Conservation (phyloP, 1,139 yeast genomes). For the Candida freyschussii region DNA sequence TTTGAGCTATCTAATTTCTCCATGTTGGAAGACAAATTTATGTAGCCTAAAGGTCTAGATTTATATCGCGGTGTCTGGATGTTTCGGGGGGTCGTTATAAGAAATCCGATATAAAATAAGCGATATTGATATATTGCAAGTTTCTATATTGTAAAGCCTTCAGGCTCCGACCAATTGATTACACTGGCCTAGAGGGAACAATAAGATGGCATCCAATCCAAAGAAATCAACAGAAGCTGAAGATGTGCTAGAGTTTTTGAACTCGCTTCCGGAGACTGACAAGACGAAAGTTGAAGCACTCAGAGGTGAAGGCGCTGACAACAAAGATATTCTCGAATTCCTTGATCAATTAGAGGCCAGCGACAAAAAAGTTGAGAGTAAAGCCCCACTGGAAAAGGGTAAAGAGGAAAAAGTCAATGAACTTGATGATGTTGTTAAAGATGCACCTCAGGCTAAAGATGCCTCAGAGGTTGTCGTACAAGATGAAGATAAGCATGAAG, state of each 20-base stretch:
- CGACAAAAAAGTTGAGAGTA: constrained; percentile 21
- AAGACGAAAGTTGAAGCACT: constrained; percentile 34
- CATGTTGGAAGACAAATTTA: too few relatives aligned
- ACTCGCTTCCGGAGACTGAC: constrained; percentile 65
- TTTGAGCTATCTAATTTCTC: too few relatives aligned
- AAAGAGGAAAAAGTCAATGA: constrained; percentile 1
- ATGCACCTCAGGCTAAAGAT: constrained; percentile 5
- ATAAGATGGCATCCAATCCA: constrained; percentile 22
- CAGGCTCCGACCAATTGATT: too few relatives aligned
- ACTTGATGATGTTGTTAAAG: constrained; percentile 4
- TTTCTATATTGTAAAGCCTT: too few relatives aligned
- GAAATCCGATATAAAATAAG: too few relatives aligned
- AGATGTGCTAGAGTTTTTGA: constrained; percentile 85
- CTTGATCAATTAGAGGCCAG: constrained; percentile 69
- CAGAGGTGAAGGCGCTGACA: constrained; percentile 31
- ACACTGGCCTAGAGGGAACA: too few relatives aligned
- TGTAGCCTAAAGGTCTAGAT: too few relatives aligned
- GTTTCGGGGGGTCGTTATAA: too few relatives aligned
- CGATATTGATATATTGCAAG: too few relatives aligned
- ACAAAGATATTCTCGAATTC: constrained; percentile 79
- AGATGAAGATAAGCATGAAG: constrained; percentile 6
- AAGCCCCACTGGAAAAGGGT: constrained; percentile 7
- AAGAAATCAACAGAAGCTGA: constrained; percentile 47
- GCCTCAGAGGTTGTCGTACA: constrained; percentile 6
- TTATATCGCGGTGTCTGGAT: too few relatives aligned